A percentile compares a stretch with the other conserved stretches of the same genome.
These are phyloP conservation scores for Globisporangium orthogonon DNA, from an alignment of 352 stramenopile genomes.

Conservation along the genomic window DNA sequence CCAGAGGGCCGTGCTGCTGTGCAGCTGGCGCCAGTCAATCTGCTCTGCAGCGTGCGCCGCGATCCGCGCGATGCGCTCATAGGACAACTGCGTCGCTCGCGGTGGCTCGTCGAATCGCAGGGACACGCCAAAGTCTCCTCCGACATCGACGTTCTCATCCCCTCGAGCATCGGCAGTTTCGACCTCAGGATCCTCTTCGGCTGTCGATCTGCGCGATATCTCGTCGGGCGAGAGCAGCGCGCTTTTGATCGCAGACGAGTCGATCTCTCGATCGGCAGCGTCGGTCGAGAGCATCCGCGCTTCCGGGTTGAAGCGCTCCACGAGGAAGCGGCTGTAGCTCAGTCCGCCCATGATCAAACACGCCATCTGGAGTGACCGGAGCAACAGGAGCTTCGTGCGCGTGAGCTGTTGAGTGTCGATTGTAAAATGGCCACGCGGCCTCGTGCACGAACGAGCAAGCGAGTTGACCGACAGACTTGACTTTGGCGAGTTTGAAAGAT, in stretches of 20 bases:
- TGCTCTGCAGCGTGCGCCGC: constrained; percentile 6
- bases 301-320: constrained; percentile 5
- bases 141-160: neutral
- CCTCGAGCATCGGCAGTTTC: neutral
- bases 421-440: neutral
- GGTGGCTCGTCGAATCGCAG: neutral
- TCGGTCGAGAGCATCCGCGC: neutral
- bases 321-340: constrained; percentile 12
- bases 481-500: neutral
- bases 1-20: constrained; percentile 15
- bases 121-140: neutral
- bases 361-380: constrained; percentile 1
- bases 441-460: neutral
- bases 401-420: neutral
- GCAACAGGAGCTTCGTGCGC: neutral
- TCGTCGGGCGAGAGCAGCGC: constrained; percentile 1
- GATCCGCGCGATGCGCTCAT: constrained; percentile 9
- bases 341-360: constrained; percentile 6
- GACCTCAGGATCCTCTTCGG: constrained; percentile 4
- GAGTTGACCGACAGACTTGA: neutral
- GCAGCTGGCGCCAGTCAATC: constrained; percentile 15
- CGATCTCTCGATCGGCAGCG: neutral
- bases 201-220: constrained; percentile 12
- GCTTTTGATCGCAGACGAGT: neutral
- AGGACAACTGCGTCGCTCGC: constrained; percentile 4